Base-by-base conservation (phyloP, 441 rosid genomes). In the Sinapis alba region DNA sequence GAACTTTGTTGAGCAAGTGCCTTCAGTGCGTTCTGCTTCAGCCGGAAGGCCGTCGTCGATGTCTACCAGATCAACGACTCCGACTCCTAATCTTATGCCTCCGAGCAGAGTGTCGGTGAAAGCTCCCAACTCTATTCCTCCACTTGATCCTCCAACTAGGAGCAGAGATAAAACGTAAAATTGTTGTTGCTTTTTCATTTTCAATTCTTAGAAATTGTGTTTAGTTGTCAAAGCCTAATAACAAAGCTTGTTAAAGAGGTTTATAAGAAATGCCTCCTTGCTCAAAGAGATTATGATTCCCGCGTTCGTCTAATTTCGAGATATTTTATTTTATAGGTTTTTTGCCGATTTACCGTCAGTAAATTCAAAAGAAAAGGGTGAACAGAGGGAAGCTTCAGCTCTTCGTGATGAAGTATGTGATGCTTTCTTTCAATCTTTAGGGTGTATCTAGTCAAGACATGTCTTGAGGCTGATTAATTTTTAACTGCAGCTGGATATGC, bases 311-410 rank as follows among this genome's bases (percentile, higher is more conserved):
- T 72, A 71, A 73, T 38, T 16, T 43, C 62, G 21, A 4, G 74
- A 41, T 16, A 7, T 16, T 12, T 24, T 9, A 62, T 78, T 13
- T 74, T 79, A 50, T 75, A 91, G 98, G 90, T 89, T 89, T 77
- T 62, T 83, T 51, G 27, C 92, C 27, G 89, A 92, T 76, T 70
- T 83, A 62, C 82, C 83, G 36, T 88, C 77, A 30, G 74, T 73
- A 3, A 89, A 84, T 78, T 63, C 73, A 51, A 86, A 86, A 78
- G 90, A 83, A 72, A 23, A 76, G 34, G 90, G 90, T 65, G 88
- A 90, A 81, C 87, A 83, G 77, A 91, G 81, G 15, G 97, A 92
- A 85, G 90, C 97, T 72, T 94, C 97, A 74, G 93, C 92, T 20
- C 97, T 94, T 75, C 95, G 84, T 69, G 98, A 94, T 85, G 98